Evolutionary conservation across 108 stramenopile genomes (phyloP).

Genomic region (Discostella stelligeroides): DNA sequence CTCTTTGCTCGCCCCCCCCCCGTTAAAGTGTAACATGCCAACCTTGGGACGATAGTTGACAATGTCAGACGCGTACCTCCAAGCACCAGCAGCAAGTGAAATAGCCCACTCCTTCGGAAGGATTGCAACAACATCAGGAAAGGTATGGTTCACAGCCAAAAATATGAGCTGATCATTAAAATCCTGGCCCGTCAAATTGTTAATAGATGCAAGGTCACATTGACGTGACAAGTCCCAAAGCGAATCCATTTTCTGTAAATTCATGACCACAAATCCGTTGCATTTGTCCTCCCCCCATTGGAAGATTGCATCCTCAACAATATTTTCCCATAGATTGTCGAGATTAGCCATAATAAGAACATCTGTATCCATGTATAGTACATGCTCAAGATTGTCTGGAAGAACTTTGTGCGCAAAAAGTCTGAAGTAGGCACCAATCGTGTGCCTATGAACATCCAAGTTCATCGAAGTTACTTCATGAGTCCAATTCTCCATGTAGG

Average conservation of each 20-base stretch:
- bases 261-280: conserved; percentile 24
- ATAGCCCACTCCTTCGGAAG: conserved; percentile 22
- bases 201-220: background rate
- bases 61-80: background rate
- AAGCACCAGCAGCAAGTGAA: conserved; percentile 6
- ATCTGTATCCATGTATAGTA: conserved; percentile 35
- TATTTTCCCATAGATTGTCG: conserved; percentile 5
- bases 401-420: conserved; percentile 18
- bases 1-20: conserved; percentile 16
- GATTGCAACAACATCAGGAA: conserved; percentile 11
- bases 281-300: conserved; percentile 19
- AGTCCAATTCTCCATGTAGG: background rate
- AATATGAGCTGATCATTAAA: conserved; percentile 27
- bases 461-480: too few species aligned
- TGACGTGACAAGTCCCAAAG: background rate
- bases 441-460: conserved; percentile 11
- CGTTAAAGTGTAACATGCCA: conserved; percentile 46
- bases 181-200: background rate
- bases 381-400: background rate
- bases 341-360: conserved; percentile 28
- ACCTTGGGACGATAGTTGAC: conserved; percentile 11
- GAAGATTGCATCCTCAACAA: background rate
- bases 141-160: conserved; percentile 5
- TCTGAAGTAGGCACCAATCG: conserved; percentile 28
- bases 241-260: background rate